Percentiles rank a stretch among this genome's conserved stretches.
These are phyloP conservation scores for Candida alai DNA, from an alignment of 805 yeast species.

Conservation along the genomic window DNA sequence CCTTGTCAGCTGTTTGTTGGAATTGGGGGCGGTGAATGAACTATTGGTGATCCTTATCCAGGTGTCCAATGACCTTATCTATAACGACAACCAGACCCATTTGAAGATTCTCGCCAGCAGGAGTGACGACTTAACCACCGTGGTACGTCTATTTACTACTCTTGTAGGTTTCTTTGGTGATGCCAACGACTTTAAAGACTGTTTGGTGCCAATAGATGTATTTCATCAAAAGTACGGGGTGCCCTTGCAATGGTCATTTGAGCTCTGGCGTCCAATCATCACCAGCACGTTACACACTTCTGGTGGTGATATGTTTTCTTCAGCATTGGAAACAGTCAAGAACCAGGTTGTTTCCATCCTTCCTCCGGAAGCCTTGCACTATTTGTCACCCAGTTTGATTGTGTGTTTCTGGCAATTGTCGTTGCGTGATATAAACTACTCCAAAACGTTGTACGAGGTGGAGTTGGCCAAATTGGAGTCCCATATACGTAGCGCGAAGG, in stretches of 20 bases:
- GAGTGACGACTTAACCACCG: constrained; percentile 65
- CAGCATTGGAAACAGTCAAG: constrained; percentile 10
- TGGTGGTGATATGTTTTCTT: constrained; percentile 8
- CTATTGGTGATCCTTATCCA: constrained; percentile 61
- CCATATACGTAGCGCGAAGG: constrained; percentile 30
- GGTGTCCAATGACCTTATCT: constrained; percentile 38
- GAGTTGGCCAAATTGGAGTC: constrained; percentile 41
- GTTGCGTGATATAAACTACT: constrained; percentile 64
- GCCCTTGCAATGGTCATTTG: constrained; percentile 65
- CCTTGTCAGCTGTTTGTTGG: constrained; percentile 44
- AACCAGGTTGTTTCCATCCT: constrained; percentile 10
- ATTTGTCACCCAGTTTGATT: constrained; percentile 43
- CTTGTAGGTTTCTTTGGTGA: constrained; percentile 51
- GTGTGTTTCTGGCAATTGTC: constrained; percentile 70
- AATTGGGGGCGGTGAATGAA: constrained; percentile 51
- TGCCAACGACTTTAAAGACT: constrained; percentile 24
- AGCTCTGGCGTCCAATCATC: constrained; percentile 63
- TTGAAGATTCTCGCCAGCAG: constrained; percentile 69
- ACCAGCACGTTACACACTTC: constrained; percentile 15
- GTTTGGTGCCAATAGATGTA: constrained; percentile 39
- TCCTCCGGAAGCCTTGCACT: constrained; percentile 17
- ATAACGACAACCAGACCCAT: constrained; percentile 36
- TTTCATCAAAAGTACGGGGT: constrained; percentile 43
- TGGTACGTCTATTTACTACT: constrained; percentile 63
- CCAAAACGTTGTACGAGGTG: constrained; percentile 44